Conservation (phyloP, 225 moss, liverwort and hornwort genomes). For the Pleurozium schreberi region DNA sequence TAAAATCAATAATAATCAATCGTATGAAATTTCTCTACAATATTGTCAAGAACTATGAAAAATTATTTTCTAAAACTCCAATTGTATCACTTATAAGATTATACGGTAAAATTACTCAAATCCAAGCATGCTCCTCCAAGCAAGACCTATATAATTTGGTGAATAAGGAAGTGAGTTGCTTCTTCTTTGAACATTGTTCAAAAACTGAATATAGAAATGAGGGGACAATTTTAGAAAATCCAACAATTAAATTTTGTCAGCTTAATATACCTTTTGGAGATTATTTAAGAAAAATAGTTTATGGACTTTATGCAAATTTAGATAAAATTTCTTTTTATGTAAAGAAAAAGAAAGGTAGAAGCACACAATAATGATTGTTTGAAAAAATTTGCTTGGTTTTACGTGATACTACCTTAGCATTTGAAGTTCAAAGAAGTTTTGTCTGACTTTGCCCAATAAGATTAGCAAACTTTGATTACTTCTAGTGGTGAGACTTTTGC, state of each 20-base stretch:
- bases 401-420: background rate
- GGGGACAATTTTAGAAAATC: background rate
- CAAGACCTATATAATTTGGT: background rate
- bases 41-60: background rate
- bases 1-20: background rate
- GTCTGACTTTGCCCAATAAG: background rate
- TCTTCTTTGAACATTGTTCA: background rate
- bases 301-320: background rate
- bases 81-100: background rate
- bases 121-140: accelerated
- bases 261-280: background rate
- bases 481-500: background rate
- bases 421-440: background rate
- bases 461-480: background rate
- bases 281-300: background rate
- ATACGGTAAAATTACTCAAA: background rate
- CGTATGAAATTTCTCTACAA: no score
- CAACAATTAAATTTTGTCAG: background rate
- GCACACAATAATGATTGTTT: background rate
- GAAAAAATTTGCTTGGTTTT: background rate
- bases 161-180: background rate
- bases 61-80: background rate
- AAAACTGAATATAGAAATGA: background rate
- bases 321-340: accelerated
- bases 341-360: background rate